Conservation (phyloP, 75 land plant species). For the Cupressus sempervirens region DNA sequence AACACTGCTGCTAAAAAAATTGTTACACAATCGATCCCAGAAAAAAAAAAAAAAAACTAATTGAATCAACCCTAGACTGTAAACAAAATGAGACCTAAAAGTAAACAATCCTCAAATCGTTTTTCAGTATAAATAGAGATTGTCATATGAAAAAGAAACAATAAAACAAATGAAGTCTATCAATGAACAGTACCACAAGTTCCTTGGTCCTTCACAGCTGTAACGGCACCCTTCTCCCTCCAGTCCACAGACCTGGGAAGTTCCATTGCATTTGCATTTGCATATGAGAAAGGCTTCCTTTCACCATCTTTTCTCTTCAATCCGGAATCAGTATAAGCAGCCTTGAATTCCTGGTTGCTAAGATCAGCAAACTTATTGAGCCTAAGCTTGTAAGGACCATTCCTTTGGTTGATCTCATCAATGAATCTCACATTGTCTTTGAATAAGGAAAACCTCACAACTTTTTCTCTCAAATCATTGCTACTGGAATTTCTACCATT, state of each 20-base stretch:
- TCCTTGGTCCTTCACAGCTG: slow-evolving; percentile 53
- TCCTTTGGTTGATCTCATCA: slow-evolving; percentile 20
- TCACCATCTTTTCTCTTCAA: not conserved
- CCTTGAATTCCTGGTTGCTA: slow-evolving; percentile 31
- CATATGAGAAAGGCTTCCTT: not conserved
- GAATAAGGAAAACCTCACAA: slow-evolving; percentile 33
- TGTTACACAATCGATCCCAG: too few relatives aligned
- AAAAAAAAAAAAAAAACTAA: too few relatives aligned
- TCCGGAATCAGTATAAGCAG: slow-evolving; percentile 8
- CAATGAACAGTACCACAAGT: slow-evolving; percentile 22
- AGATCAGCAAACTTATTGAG: slow-evolving; percentile 33
- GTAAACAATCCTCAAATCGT: too few relatives aligned
- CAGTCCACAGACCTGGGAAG: slow-evolving; percentile 32
- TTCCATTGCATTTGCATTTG: slow-evolving; percentile 5
- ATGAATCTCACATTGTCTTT: slow-evolving; percentile 35
- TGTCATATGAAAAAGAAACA: too few relatives aligned
- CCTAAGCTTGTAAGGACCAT: slow-evolving; percentile 25
- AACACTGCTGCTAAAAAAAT: too few relatives aligned
- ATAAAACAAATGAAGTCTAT: too few relatives aligned
- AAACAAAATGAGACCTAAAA: too few relatives aligned
- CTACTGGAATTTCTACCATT: slow-evolving; percentile 10
- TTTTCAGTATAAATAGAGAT: too few relatives aligned
- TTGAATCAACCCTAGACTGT: too few relatives aligned
- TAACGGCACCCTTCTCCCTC: slow-evolving; percentile 56
- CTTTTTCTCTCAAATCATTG: slow-evolving; percentile 18